Conservation (phyloP, 371 early-diverging fungal species). For the Cokeromyces recurvatus region DNA sequence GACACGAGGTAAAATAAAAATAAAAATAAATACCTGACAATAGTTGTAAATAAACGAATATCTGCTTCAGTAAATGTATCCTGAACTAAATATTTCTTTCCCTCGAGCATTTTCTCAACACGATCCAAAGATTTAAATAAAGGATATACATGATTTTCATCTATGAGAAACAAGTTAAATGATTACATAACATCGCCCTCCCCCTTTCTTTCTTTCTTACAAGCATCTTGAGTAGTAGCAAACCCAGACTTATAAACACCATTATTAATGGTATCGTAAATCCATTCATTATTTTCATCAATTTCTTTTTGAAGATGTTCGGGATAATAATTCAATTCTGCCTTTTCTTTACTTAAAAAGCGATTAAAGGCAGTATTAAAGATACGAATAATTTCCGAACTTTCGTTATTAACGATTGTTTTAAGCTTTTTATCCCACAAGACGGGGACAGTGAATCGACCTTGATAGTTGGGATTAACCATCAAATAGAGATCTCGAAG, state of each 20-base stretch:
- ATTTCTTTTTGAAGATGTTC: conserved; percentile 67
- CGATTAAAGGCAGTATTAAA: conserved; percentile 86
- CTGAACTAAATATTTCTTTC: conserved; percentile 73
- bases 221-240: conserved; percentile 84
- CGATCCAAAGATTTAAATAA: conserved; percentile 80
- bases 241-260: conserved; percentile 89
- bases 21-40: conserved; percentile 54
- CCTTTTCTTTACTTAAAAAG: conserved; percentile 56
- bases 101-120: conserved; percentile 75
- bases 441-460: conserved; percentile 86
- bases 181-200: background rate
- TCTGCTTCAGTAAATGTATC: conserved; percentile 87
- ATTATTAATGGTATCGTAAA: conserved; percentile 84
- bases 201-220: conserved; percentile 20
- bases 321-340: conserved; percentile 76
- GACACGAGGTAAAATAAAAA: background rate
- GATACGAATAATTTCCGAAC: conserved; percentile 93
- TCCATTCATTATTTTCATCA: conserved; percentile 85
- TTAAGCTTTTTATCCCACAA: conserved; percentile 88
- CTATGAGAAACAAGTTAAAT: conserved; percentile 12
- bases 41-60: conserved; percentile 89
- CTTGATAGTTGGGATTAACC: conserved; percentile 73
- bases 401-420: conserved; percentile 98
- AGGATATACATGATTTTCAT: conserved; percentile 65
- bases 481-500: conserved; percentile 87